A percentile compares a stretch with the other conserved stretches of the same genome.
phyloP scores from a whole-genome alignment of 805 yeast species.

The Nakazawaea ishiwadae region DNA sequence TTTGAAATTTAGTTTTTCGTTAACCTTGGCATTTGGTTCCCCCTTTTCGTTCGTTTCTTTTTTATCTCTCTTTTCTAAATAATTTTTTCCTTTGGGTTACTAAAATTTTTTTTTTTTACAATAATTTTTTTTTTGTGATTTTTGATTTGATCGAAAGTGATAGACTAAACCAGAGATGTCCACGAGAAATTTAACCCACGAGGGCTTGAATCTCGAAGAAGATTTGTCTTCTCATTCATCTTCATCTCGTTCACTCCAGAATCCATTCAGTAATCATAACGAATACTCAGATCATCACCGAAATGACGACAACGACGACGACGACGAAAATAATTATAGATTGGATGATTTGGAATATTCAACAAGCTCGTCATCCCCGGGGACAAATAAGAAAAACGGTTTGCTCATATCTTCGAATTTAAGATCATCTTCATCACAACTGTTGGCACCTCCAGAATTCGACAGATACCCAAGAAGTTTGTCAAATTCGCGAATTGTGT shows the following conservation, averaged over 20 bases:
- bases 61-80: too few relatives aligned
- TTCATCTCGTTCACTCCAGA: conserved; percentile 3
- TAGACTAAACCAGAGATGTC: background rate
- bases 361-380: background rate
- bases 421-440: conserved; percentile 2
- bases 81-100: too few relatives aligned
- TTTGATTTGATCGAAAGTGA: background rate
- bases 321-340: background rate
- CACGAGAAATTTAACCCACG: conserved; percentile 9
- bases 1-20: too few relatives aligned
- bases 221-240: conserved; percentile 2
- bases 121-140: too few relatives aligned
- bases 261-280: conserved; percentile 5
- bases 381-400: background rate
- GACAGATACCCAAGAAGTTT: conserved; percentile 65
- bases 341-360: conserved; percentile 7
- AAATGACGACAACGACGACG: conserved; percentile 1
- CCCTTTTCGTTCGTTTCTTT: too few relatives aligned
- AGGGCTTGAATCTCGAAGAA: background rate
- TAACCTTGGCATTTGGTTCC: too few relatives aligned
- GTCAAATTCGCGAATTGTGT: conserved; percentile 42
- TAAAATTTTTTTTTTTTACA: too few relatives aligned
- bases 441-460: conserved; percentile 46
- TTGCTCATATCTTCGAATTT: too few relatives aligned
- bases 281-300: too few relatives aligned